Percentiles rank a stretch among this genome's conserved stretches.
These are phyloP conservation scores for Cryptococcus sp. DNA, from an alignment of 1,284 basidiomycete genomes.

Conservation along the genomic window DNA sequence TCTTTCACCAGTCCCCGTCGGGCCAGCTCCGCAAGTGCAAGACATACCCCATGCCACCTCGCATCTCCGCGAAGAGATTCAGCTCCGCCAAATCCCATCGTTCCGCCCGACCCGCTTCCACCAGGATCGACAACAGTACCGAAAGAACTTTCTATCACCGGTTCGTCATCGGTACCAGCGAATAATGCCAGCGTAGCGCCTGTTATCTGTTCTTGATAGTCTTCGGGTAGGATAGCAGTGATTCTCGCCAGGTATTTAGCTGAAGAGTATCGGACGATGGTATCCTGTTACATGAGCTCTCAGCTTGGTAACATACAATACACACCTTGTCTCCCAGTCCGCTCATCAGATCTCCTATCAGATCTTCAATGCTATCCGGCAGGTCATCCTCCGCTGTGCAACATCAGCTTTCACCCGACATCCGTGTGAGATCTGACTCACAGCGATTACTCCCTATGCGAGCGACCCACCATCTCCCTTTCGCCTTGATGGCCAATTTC, in stretches of 20 bases:
- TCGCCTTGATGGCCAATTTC: conserved; percentile 43
- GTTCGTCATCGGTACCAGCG: conserved; percentile 47
- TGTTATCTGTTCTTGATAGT: conserved; percentile 73
- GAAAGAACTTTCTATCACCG: conserved; percentile 30
- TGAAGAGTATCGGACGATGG: conserved; percentile 88
- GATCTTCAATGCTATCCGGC: conserved; percentile 71
- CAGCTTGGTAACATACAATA: neutral
- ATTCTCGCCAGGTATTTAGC: conserved; percentile 90
- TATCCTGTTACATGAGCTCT: conserved; percentile 60
- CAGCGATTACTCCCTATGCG: conserved; percentile 17
- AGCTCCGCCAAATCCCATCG: conserved; percentile 48
- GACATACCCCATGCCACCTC: conserved; percentile 92
- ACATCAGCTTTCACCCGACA: neutral
- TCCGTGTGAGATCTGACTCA: neutral
- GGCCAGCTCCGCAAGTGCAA: conserved; percentile 88
- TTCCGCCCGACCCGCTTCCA: conserved; percentile 60
- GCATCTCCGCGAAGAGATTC: conserved; percentile 73
- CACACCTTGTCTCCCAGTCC: conserved; percentile 75
- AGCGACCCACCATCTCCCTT: conserved; percentile 45
- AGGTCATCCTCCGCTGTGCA: conserved; percentile 59
- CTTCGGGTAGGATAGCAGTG: conserved; percentile 69
- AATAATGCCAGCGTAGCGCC: conserved; percentile 71
- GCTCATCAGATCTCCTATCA: conserved; percentile 70
- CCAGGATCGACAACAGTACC: conserved; percentile 45
- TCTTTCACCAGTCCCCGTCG: conserved; percentile 67